Evolutionary conservation across 768 basidiomycete species (phyloP), one percentile per base, ranked within the genome.

Genomic region (Leucocoprinus sp.): DNA sequence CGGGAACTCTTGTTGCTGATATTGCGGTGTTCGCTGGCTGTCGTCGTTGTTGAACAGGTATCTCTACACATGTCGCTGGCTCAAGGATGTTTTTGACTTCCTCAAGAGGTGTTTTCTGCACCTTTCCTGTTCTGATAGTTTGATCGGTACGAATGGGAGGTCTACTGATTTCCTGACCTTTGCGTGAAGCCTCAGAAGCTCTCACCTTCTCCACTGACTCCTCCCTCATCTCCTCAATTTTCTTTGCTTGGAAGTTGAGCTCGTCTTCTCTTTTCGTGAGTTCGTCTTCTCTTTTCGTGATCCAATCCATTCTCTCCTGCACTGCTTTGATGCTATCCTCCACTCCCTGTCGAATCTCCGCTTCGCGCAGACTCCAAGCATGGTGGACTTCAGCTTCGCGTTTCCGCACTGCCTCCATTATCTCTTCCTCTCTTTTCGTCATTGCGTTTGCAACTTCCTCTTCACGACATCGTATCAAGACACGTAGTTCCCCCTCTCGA

Each of bases 31-130:
- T 58, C 29, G 52, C 15, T 49, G 50, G 58, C 51, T 37, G 44
- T 51, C 51, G 47, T 8, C 49, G 51, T 35, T 55, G 57, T 23
- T 51, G 57, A 11, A 42, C 42, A 36, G 60, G 56, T 53, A 52
- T 55, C 26, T 54, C 57, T 26, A 48, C 52, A 28, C 57, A 63
- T 48, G 60, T 60, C 18, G 75, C 64, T 4, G 79, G 78, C 18
- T 69, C 71, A 5, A 82, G 69, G 18, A 83, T 59, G 51, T 84
- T 86, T 64, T 82, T 82, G 19, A 88, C 78, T 58, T 88, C 86
- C 55, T 88, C 84, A 3, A 88, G 62, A 4, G 84, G 84, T 6
- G 70, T 72, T 57, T 69, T 71, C 36, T 75, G 45, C 15, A 26
- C 74, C 55, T 66, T 76, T 18, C 69, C 68, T 37, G 65, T 76